Percentiles rank a stretch among this genome's conserved stretches.
Evolutionary conservation across 2,329 filamentous ascomycete genomes (phyloP).

Genomic region (Aspergillus eucalypticola): DNA sequence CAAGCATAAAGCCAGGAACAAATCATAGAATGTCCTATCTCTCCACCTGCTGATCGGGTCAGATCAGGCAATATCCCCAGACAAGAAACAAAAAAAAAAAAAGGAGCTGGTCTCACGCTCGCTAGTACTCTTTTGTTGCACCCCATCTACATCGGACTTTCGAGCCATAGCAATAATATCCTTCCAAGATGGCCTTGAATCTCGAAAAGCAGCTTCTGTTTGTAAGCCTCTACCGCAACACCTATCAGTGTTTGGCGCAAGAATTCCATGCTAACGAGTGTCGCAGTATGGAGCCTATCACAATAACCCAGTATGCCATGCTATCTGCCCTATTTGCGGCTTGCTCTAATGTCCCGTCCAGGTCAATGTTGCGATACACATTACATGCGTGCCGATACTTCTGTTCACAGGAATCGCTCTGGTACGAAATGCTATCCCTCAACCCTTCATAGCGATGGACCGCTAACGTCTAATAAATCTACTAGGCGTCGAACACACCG

Average conservation of each 20-base stretch:
- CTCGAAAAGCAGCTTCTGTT: slow-evolving; percentile 68
- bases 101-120: background rate
- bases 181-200: slow-evolving; percentile 51
- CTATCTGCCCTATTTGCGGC: slow-evolving; percentile 13
- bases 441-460: background rate
- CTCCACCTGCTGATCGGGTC: slow-evolving; percentile 20
- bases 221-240: slow-evolving; percentile 48
- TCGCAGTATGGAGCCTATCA: slow-evolving; percentile 66
- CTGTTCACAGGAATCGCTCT: slow-evolving; percentile 61
- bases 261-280: slow-evolving; percentile 16
- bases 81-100: background rate
- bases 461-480: slow-evolving; percentile 7
- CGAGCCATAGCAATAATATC: background rate
- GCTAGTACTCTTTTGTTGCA: background rate
- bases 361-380: slow-evolving; percentile 66
- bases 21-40: slow-evolving; percentile 13
- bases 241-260: background rate
- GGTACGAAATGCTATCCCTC: slow-evolving; percentile 43
- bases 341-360: slow-evolving; percentile 35
- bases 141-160: background rate
- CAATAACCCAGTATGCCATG: slow-evolving; percentile 57
- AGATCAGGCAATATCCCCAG: slow-evolving; percentile 12
- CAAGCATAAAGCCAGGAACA: background rate
- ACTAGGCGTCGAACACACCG: slow-evolving; percentile 58
- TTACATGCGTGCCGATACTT: slow-evolving; percentile 63